Base-by-base conservation (phyloP, 2,329 filamentous ascomycete species). In the Shiraia sp. region DNA sequence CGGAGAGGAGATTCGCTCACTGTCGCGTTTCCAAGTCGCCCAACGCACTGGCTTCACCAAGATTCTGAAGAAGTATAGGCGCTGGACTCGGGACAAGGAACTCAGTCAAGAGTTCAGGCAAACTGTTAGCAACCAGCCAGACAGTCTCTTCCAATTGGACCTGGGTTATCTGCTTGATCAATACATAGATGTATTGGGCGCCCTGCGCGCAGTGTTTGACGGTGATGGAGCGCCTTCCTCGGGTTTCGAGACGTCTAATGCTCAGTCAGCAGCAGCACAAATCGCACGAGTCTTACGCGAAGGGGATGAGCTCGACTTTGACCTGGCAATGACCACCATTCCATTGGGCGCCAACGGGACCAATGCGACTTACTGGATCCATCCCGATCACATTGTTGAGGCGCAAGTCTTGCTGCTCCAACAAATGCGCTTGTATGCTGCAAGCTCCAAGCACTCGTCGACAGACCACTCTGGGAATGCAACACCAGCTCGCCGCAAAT, bases 51-150 rank as follows among this genome's bases (percentile, higher is more conserved):
- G 86, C 3, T 91, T 95, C 57, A 80, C 82, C 40, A 95, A 95
- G 71, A 85, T 95, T 26, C 73, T 91, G 24, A 93, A 92, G 66
- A 95, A 95, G 65, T 92, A 93, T 71, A 75, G 86, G 78, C 91
- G 90, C 78, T 93, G 89, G 89, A 92, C 88, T 3, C 83, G 83
- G 28, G 90, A 88, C 15, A 75, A 75, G 5, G 76, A 79, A 0
- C 73, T 93, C 15, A 79, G 80, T 46, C 72, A 75, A 32, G 80
- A 84, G 16, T 87, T 93, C 68, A 82, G 80, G 47, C 78, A 84
- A 22, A 79, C 84, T 53, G 72, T 92, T 16, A 75, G 89, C 33
- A 74, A 75, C 35, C 76, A 82, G 40, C 83, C 82, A 3, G 86
- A 85, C 67, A 88, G 85, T 68, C 90, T 92, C 61, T 86, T 85